These are phyloP conservation scores for Tolypocladium nubicola DNA, from an alignment of 2,329 filamentous ascomycete species.

Conservation along the genomic window DNA sequence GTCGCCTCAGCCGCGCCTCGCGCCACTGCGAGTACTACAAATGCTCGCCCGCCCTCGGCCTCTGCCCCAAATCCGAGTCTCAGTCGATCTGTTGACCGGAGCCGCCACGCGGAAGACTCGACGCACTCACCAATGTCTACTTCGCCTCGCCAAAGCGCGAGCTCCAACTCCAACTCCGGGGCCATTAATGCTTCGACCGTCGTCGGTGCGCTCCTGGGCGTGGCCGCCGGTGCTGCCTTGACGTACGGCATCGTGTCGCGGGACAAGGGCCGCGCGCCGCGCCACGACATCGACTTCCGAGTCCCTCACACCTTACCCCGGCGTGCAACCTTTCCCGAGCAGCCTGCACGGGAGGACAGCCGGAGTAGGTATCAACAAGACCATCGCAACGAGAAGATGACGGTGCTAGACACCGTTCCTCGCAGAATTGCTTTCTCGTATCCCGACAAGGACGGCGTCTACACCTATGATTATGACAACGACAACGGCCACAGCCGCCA, in stretches of 20 bases:
- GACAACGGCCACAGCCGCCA: not conserved
- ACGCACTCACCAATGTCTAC: not conserved
- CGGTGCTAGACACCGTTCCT: not conserved
- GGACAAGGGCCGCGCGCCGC: constrained; percentile 32
- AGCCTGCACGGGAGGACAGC: not conserved
- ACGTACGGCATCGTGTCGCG: constrained; percentile 56
- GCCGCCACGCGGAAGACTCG: not conserved
- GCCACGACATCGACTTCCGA: constrained; percentile 30
- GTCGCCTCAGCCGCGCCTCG: constrained; percentile 9
- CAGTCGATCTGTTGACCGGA: not conserved
- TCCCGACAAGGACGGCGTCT: not conserved
- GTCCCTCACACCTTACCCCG: constrained; percentile 21
- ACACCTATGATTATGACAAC: not conserved
- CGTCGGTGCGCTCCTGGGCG: constrained; percentile 67
- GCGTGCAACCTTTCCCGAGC: constrained; percentile 35
- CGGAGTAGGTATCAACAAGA: not conserved
- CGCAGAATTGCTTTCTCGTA: not conserved
- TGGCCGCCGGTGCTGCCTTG: constrained; percentile 53
- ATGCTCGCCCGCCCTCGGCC: not conserved
- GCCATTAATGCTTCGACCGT: constrained; percentile 47
- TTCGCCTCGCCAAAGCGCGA: not conserved
- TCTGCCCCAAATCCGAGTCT: not conserved
- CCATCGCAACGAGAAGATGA: not conserved
- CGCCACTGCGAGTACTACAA: not conserved
- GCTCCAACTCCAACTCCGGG: not conserved